These are phyloP conservation scores for Metschnikowia orientalis DNA, from an alignment of 805 yeast species.

Conservation along the genomic window DNA sequence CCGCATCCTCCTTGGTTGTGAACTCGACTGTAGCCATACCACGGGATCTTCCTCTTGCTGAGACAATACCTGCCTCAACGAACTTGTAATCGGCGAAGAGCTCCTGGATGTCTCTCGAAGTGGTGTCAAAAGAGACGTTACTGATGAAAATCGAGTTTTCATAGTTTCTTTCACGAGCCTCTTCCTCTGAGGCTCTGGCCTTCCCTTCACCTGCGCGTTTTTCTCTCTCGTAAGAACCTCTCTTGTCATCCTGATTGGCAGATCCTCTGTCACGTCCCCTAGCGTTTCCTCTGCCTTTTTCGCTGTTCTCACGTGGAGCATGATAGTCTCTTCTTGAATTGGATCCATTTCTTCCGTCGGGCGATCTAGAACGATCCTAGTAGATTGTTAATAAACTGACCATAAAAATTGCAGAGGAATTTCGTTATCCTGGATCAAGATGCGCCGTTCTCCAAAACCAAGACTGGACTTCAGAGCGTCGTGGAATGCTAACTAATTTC, in stretches of 20 bases:
- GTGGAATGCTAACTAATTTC: too few species aligned
- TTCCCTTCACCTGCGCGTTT: constrained; percentile 19
- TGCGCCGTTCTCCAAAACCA: too few species aligned
- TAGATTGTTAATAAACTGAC: too few species aligned
- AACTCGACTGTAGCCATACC: constrained; percentile 94
- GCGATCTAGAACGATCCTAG: constrained; percentile 29
- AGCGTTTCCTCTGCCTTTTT: constrained; percentile 20
- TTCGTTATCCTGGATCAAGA: too few species aligned
- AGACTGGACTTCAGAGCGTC: too few species aligned
- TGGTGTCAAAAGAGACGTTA: constrained; percentile 62
- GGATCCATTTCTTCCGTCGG: constrained; percentile 29
- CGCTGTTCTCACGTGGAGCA: constrained; percentile 17
- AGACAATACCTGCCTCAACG: constrained; percentile 77
- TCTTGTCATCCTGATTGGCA: constrained; percentile 8
- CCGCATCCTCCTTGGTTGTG: constrained; percentile 57
- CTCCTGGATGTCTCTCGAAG: constrained; percentile 55
- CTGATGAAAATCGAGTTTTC: constrained; percentile 70
- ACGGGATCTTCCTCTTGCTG: constrained; percentile 72
- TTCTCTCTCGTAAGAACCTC: constrained; percentile 11
- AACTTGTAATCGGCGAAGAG: constrained; percentile 52
- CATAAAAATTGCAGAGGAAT: too few species aligned
- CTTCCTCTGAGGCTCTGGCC: constrained; percentile 21
- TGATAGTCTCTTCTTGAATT: constrained; percentile 33
- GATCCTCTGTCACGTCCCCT: constrained; percentile 10
- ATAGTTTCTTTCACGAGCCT: constrained; percentile 39